Evolutionary conservation across 192 early-diverging fungal species (phyloP), one percentile per base, ranked within the genome.

Genomic region (Allomyces macrogynus): DNA sequence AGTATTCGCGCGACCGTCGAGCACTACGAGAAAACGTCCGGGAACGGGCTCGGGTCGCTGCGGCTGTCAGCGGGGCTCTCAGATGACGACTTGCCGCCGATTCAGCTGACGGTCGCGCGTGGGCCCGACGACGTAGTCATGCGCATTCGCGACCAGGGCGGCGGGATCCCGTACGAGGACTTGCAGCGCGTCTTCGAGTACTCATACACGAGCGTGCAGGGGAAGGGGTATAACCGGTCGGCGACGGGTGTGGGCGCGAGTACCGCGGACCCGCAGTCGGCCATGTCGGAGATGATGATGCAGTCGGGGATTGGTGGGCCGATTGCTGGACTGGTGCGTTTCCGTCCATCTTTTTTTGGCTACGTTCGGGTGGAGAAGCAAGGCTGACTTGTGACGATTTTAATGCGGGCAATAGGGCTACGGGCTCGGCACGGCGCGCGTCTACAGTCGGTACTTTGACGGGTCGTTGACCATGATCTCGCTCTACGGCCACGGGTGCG

Each of bases 381-480:
- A 62, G 23, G n/a, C 16, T 32, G 60, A 54, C 3, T 2, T 40
- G 0, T 40, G 7, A 7, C 8, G 32, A 40, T 8, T 8, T 5
- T 27, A 57, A 20, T 10, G 10, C 3, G 5, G 54, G 60, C 76
- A 24, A 80, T 82, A 86, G 23, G 84, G 84, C 26, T 88, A 81
- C 77, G 90, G 93, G 11, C 72, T 97, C 60, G 90, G 90, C 11
- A 85, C 91, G 82, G 86, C 89, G 3, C 74, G 87, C 23, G 81
- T 92, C 43, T 94, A 94, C 74, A 87, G 91, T 23, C 79, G 84
- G 42, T 97, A 97, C 65, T 97, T 97, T 83, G 92, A 90, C 60
- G 94, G 94, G 0, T 84, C 84, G 3, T 76, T 97, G 57, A 85
- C 89, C 20, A 70, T 97, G 27, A 75, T 88, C 60, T 88, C 88